phyloP scores from a whole-genome alignment of 768 basidiomycete species.

The Lepiota brunneoincarnata region DNA sequence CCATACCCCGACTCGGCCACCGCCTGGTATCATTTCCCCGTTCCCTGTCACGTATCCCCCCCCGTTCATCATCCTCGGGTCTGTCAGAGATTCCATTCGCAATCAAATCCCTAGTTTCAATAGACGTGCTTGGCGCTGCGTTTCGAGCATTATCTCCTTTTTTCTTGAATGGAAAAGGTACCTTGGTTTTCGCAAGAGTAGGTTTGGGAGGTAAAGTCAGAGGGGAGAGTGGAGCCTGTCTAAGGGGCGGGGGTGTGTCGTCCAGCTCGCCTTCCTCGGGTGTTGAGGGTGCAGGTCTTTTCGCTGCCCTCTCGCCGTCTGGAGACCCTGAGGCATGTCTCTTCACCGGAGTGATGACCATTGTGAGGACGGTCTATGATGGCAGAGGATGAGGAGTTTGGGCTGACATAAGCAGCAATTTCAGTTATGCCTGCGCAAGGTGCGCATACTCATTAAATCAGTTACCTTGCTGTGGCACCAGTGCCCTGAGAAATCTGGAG shows the following conservation, averaged over 20 bases:
- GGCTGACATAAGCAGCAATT: conserved; percentile 10
- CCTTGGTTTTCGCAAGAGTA: conserved; percentile 37
- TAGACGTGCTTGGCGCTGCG: neutral
- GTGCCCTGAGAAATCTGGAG: neutral
- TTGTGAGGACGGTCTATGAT: neutral
- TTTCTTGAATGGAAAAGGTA: conserved; percentile 79
- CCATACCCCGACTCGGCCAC: conserved; percentile 17
- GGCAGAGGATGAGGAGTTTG: conserved; percentile 2
- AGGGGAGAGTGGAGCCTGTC: conserved; percentile 22
- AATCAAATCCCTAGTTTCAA: conserved; percentile 20
- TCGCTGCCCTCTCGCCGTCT: conserved; percentile 44
- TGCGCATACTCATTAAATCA: neutral
- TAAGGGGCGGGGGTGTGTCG: conserved; percentile 35
- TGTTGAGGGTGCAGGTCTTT: conserved; percentile 59
- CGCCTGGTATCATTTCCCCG: conserved; percentile 33
- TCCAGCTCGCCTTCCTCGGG: conserved; percentile 86
- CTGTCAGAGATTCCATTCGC: conserved; percentile 32
- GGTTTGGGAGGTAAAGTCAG: conserved; percentile 35
- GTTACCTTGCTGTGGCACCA: neutral
- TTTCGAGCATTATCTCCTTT: conserved; percentile 29
- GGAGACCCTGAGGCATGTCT: conserved; percentile 57
- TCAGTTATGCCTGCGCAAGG: neutral
- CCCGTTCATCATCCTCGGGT: conserved; percentile 43
- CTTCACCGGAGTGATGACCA: conserved; percentile 34
- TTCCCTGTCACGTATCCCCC: conserved; percentile 19